These are phyloP conservation scores for Astragalus glycyphyllos DNA, from an alignment of 306 rosid genomes.

Conservation along the genomic window DNA sequence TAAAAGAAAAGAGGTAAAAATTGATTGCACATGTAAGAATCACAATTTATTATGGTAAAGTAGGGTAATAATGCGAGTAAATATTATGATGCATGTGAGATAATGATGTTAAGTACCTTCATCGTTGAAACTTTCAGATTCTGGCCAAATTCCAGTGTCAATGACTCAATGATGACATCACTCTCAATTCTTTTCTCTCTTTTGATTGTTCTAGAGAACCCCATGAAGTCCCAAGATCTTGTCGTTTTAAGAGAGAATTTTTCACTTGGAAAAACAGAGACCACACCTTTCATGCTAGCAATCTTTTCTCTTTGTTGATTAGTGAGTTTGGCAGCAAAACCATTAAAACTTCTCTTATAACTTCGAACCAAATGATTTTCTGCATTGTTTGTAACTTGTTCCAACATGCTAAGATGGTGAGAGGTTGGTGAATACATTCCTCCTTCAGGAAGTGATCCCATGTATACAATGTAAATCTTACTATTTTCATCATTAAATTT, in stretches of 20 bases:
- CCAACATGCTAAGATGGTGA: slow-evolving; percentile 17
- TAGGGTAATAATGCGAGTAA: no score
- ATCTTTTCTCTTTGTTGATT: slow-evolving; percentile 6
- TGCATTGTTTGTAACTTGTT: not conserved
- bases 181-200: slow-evolving; percentile 14
- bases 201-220: not conserved
- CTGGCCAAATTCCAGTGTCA: slow-evolving; percentile 44
- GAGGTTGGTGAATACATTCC: not conserved
- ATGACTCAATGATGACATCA: slow-evolving; percentile 23
- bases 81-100: no score
- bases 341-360: slow-evolving; percentile 41
- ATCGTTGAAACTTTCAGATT: not conserved
- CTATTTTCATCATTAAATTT: not conserved
- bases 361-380: not conserved
- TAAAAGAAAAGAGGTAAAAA: no score
- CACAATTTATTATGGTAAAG: no score
- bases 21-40: no score
- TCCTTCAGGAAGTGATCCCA: slow-evolving; percentile 25
- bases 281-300: slow-evolving; percentile 9
- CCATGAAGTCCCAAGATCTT: slow-evolving; percentile 47
- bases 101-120: no score
- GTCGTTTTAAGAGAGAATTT: slow-evolving; percentile 21
- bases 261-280: slow-evolving; percentile 36
- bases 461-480: slow-evolving; percentile 17
- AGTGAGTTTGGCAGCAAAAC: slow-evolving; percentile 35